A percentile compares a stretch with the other conserved stretches of the same genome.
These are phyloP conservation scores for Penicillium bialowiezense DNA, from an alignment of 495 filamentous ascomycete species.

Conservation along the genomic window DNA sequence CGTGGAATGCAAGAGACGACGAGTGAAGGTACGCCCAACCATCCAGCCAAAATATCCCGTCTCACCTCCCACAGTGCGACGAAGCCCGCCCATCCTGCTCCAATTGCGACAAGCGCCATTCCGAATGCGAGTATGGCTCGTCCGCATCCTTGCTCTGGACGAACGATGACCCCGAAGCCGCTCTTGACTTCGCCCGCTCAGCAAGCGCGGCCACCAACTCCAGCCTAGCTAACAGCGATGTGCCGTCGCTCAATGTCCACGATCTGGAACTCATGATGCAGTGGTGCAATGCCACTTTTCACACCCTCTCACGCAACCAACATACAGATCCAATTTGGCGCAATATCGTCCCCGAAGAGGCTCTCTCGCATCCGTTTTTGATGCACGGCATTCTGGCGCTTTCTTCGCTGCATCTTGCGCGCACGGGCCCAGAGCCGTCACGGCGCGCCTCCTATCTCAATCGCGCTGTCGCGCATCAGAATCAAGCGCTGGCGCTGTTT, in stretches of 20 bases:
- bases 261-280: slow-evolving; percentile 46
- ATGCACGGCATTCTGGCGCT: slow-evolving; percentile 53
- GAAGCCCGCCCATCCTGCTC: slow-evolving; percentile 35
- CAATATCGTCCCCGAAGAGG: slow-evolving; percentile 41
- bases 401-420: slow-evolving; percentile 46
- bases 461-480: slow-evolving; percentile 47
- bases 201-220: slow-evolving; percentile 3
- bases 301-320: slow-evolving; percentile 28
- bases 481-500: slow-evolving; percentile 45
- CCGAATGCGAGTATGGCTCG: slow-evolving; percentile 40
- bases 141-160: slow-evolving; percentile 37
- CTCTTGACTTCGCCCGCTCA: not conserved
- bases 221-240: not conserved
- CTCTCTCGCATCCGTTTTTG: slow-evolving; percentile 44
- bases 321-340: slow-evolving; percentile 42
- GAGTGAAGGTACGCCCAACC: slow-evolving; percentile 35
- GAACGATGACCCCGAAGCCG: slow-evolving; percentile 25
- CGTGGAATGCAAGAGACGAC: slow-evolving; percentile 32
- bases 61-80: slow-evolving; percentile 26
- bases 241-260: slow-evolving; percentile 27
- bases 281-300: slow-evolving; percentile 39
- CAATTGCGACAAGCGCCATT: slow-evolving; percentile 39
- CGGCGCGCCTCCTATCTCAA: slow-evolving; percentile 28
- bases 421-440: slow-evolving; percentile 22
- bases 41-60: not conserved